Evolutionary conservation across 1,139 yeast species (phyloP).

Genomic region (Candida sp.): DNA sequence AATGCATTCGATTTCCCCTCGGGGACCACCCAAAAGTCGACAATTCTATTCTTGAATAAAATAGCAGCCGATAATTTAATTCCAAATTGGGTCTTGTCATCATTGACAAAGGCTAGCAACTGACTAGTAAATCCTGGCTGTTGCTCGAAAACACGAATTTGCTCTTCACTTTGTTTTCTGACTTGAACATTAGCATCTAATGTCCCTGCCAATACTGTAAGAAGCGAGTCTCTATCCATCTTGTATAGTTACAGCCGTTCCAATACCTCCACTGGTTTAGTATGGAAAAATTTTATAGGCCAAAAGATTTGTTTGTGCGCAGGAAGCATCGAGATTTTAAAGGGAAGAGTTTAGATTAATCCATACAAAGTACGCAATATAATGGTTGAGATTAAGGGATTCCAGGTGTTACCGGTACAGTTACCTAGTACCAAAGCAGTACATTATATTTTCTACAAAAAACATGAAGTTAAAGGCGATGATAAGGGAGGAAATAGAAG

Average conservation of each 20-base stretch:
- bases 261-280: no score
- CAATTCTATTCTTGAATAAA: slow-evolving; percentile 63
- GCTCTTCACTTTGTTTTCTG: slow-evolving; percentile 42
- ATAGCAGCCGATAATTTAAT: slow-evolving; percentile 63
- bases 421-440: slow-evolving; percentile 27
- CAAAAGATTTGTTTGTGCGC: neutral
- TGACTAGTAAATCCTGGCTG: slow-evolving; percentile 59
- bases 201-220: slow-evolving; percentile 42
- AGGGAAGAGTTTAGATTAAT: no score
- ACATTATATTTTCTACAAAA: slow-evolving; percentile 60
- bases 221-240: slow-evolving; percentile 44
- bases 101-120: slow-evolving; percentile 51
- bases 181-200: slow-evolving; percentile 34
- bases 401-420: slow-evolving; percentile 45
- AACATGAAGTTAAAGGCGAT: slow-evolving; percentile 53
- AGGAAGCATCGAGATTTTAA: neutral
- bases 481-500: slow-evolving; percentile 34
- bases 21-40: slow-evolving; percentile 51
- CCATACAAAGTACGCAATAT: no score
- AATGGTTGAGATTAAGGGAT: slow-evolving; percentile 49
- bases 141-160: slow-evolving; percentile 36
- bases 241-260: no score
- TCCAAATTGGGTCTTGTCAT: slow-evolving; percentile 41
- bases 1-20: slow-evolving; percentile 30
- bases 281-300: neutral